Percentiles rank a stretch among this genome's conserved stretches.
Conservation (phyloP, 2,329 filamentous ascomycete genomes). For the Daldinia eschscholtzii region DNA sequence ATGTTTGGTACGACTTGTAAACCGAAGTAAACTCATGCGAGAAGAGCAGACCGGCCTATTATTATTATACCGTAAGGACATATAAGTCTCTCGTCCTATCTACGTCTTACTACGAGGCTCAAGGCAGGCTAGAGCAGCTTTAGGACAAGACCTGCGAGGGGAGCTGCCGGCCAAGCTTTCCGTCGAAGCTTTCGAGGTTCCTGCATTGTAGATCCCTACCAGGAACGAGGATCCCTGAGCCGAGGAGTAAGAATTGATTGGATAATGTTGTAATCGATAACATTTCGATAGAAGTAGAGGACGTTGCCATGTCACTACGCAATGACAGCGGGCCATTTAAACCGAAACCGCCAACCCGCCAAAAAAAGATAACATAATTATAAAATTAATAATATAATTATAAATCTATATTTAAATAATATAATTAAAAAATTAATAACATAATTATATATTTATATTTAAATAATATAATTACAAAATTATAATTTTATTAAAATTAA, state of each 20-base stretch:
- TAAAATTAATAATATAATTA: too few species aligned
- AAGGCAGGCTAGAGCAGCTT: not conserved
- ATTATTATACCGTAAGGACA: constrained; percentile 17
- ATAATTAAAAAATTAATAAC: too few species aligned
- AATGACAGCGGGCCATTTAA: not conserved
- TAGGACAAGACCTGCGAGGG: constrained; percentile 1
- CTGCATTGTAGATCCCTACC: constrained; percentile 33
- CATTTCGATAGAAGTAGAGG: not conserved
- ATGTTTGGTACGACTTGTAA: not conserved
- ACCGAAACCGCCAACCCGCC: too few species aligned
- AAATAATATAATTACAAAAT: too few species aligned
- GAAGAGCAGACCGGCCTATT: constrained; percentile 5
- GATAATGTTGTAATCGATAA: constrained; percentile 16
- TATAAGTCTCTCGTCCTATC: not conserved
- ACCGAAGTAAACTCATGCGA: not conserved
- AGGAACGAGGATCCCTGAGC: constrained; percentile 7
- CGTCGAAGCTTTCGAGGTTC: constrained; percentile 13
- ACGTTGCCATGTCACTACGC: not conserved
- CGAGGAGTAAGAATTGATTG: constrained; percentile 3
- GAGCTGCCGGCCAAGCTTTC: constrained; percentile 11
- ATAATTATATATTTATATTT: too few species aligned
- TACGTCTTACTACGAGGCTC: constrained; percentile 20
- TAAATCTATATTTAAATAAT: too few species aligned
- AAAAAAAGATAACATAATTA: too few species aligned
- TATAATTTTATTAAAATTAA: too few species aligned